Conservation (phyloP, 352 stramenopile species). For the Pythium insidiosum region DNA sequence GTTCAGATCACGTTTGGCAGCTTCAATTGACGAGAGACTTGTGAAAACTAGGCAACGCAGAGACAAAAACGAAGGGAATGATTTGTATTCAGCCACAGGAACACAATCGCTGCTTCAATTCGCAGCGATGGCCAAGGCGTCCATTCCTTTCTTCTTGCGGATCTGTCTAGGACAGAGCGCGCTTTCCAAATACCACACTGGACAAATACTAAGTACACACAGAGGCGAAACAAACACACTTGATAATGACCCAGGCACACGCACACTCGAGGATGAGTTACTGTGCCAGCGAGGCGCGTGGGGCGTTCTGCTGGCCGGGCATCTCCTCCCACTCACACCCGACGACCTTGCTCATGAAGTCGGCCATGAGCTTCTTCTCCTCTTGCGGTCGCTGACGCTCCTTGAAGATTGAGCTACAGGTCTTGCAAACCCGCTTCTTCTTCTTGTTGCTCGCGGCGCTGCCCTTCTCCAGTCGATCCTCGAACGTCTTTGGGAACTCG, state of each 20-base stretch:
- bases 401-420: slow-evolving; percentile 65
- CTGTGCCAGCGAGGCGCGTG: slow-evolving; percentile 9
- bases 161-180: no score
- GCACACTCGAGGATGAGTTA: background rate
- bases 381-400: slow-evolving; percentile 46
- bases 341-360: slow-evolving; percentile 55
- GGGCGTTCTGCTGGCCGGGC: slow-evolving; percentile 7
- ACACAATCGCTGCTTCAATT: no score
- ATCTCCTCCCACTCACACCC: slow-evolving; percentile 54
- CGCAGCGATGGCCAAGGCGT: no score
- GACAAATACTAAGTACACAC: no score
- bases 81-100: no score
- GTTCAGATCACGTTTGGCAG: slow-evolving; percentile 72
- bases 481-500: slow-evolving; percentile 61
- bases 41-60: no score
- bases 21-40: slow-evolving; percentile 32
- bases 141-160: no score
- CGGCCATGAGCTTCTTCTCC: slow-evolving; percentile 37
- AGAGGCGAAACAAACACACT: background rate
- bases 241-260: background rate
- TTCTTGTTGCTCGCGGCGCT: slow-evolving; percentile 14
- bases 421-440: slow-evolving; percentile 70
- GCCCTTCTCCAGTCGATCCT: slow-evolving; percentile 29
- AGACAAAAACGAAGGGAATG: no score
- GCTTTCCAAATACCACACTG: no score